A percentile compares a stretch with the other conserved stretches of the same genome.
Evolutionary conservation across 306 rosid genomes (phyloP).

Genomic region (Ziziphus jujuba): DNA sequence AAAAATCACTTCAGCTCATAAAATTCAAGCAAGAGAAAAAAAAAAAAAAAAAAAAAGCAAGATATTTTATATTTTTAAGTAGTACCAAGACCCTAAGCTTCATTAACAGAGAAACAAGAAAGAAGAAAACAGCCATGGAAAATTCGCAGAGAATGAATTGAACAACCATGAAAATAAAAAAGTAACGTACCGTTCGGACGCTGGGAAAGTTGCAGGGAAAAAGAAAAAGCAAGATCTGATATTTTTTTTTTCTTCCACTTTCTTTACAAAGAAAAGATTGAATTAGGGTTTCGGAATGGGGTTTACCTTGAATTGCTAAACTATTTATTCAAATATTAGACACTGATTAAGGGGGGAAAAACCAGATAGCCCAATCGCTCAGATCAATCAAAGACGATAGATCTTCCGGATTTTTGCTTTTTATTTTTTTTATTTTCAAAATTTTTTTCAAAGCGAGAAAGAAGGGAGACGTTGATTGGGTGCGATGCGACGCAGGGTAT

Average conservation of each 20-base stretch:
- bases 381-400: neutral
- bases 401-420: neutral
- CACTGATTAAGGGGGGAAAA: neutral
- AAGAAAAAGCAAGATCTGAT: neutral
- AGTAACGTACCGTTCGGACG: neutral
- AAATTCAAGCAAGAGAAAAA: slow-evolving; percentile 1
- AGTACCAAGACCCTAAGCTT: neutral
- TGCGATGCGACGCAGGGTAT: slow-evolving; percentile 16
- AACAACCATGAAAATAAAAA: neutral
- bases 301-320: slow-evolving; percentile 10
- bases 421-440: neutral
- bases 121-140: neutral
- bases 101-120: neutral
- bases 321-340: neutral
- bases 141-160: neutral
- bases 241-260: neutral
- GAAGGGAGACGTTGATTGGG: slow-evolving; percentile 3
- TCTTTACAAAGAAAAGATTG: neutral
- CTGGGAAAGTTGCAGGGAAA: slow-evolving; percentile 3
- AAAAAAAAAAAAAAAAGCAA: too few species aligned
- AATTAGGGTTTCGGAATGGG: slow-evolving; percentile 28
- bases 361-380: slow-evolving; percentile 10
- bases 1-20: neutral
- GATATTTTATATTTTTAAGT: too few species aligned
- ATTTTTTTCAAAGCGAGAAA: neutral